phyloP scores from a whole-genome alignment of 225 moss, liverwort and hornwort genomes.

The Lunularia cruciata region DNA sequence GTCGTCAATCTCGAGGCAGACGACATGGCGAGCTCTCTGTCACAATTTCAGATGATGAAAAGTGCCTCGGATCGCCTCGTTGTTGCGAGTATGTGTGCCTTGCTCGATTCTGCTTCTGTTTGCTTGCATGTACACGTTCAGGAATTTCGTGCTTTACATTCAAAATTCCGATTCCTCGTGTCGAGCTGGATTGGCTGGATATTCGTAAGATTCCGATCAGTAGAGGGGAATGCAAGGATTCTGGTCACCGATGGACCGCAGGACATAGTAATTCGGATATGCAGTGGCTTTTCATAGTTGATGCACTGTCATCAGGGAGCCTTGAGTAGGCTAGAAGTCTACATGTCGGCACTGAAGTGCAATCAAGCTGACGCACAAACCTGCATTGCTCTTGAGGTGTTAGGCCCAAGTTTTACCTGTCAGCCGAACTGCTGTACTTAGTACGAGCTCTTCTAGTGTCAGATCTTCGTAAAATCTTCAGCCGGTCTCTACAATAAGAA shows the following conservation, averaged over 20 bases:
- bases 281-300: no score
- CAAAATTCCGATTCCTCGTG: neutral
- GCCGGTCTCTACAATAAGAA: neutral
- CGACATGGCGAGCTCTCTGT: conserved; percentile 43
- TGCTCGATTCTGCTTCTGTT: neutral
- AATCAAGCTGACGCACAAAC: neutral
- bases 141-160: neutral
- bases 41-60: conserved; percentile 49
- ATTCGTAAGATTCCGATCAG: neutral
- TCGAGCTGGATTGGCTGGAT: neutral
- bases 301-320: neutral
- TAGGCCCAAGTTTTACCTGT: neutral
- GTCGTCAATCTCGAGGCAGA: conserved; percentile 17
- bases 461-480: neutral
- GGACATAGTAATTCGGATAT: neutral
- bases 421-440: neutral
- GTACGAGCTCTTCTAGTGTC: neutral
- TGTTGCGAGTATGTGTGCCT: conserved; percentile 33
- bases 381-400: neutral
- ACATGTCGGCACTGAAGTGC: neutral
- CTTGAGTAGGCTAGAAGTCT: neutral
- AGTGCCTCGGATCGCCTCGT: conserved; percentile 50
- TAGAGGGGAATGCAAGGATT: neutral
- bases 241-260: neutral
- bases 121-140: neutral